Percentiles rank a stretch among this genome's conserved stretches.
Conservation (phyloP, 1,284 basidiomycete genomes). For the Ustilago nuda region DNA sequence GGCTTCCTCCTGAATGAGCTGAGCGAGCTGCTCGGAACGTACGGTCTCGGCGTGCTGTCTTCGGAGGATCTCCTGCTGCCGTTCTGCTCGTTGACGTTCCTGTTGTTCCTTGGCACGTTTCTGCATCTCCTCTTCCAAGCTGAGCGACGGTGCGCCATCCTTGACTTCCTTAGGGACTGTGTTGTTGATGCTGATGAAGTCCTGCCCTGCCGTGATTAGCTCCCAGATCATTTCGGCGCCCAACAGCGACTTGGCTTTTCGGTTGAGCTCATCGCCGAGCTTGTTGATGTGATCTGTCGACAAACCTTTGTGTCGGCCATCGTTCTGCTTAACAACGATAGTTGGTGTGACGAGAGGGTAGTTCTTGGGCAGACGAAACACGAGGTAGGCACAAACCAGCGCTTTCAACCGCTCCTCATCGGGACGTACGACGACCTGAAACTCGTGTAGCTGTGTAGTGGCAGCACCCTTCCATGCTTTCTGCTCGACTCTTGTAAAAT, state of each 20-base stretch:
- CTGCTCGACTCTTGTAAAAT: conserved; percentile 51
- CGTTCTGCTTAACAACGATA: conserved; percentile 50
- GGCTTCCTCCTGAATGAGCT: conserved; percentile 59
- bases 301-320: conserved; percentile 51
- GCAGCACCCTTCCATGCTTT: conserved; percentile 56
- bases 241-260: conserved; percentile 56
- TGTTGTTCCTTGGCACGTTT: conserved; percentile 58
- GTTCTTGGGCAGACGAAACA: conserved; percentile 59
- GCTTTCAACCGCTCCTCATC: conserved; percentile 58
- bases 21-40: conserved; percentile 56
- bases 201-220: conserved; percentile 61
- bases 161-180: conserved; percentile 32
- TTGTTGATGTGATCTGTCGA: conserved; percentile 32
- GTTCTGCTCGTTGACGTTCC: conserved; percentile 32
- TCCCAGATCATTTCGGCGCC: conserved; percentile 70
- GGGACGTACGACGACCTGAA: conserved; percentile 57
- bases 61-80: conserved; percentile 36
- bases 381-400: conserved; percentile 51
- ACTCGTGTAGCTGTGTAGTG: conserved; percentile 48
- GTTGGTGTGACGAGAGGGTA: conserved; percentile 59
- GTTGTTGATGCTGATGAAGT: conserved; percentile 62
- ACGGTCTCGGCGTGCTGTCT: conserved; percentile 47
- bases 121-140: conserved; percentile 65
- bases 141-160: conserved; percentile 48
- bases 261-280: conserved; percentile 48